Percentiles rank a stretch among this genome's conserved stretches.
Conservation (phyloP, 2,329 filamentous ascomycete genomes). For the Penicillium hesseltinei region DNA sequence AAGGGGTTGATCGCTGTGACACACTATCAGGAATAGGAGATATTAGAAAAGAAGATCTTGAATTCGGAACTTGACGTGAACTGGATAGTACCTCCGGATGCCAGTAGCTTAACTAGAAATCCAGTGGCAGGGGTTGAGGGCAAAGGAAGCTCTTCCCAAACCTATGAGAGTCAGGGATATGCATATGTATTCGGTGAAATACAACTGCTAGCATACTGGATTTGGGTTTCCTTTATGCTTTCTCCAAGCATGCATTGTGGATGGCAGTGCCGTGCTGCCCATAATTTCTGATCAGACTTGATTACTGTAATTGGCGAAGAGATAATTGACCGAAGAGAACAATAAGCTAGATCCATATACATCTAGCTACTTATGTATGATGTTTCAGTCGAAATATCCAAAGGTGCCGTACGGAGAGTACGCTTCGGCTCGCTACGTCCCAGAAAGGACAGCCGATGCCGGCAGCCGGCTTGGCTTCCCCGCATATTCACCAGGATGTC, state of each 20-base stretch:
- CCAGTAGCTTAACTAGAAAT: not conserved
- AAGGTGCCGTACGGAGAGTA: not conserved
- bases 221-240: not conserved
- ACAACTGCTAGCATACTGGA: not conserved
- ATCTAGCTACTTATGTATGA: not conserved
- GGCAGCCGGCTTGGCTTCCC: not conserved
- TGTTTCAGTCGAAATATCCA: not conserved
- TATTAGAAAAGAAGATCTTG: not conserved
- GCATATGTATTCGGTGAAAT: not conserved
- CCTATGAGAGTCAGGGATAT: not conserved
- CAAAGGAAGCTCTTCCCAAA: not conserved
- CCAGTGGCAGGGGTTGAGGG: not conserved
- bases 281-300: not conserved
- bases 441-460: not conserved
- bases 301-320: not conserved
- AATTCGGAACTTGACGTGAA: not conserved
- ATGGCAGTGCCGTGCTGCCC: not conserved
- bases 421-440: not conserved
- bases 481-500: not conserved
- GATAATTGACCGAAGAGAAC: not conserved
- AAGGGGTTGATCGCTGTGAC: not conserved
- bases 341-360: not conserved
- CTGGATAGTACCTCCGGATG: not conserved
- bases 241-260: slow-evolving; percentile 2
- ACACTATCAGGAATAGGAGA: not conserved